phyloP scores from a whole-genome alignment of 768 basidiomycete genomes.

The Xanthoconium stramineum region DNA sequence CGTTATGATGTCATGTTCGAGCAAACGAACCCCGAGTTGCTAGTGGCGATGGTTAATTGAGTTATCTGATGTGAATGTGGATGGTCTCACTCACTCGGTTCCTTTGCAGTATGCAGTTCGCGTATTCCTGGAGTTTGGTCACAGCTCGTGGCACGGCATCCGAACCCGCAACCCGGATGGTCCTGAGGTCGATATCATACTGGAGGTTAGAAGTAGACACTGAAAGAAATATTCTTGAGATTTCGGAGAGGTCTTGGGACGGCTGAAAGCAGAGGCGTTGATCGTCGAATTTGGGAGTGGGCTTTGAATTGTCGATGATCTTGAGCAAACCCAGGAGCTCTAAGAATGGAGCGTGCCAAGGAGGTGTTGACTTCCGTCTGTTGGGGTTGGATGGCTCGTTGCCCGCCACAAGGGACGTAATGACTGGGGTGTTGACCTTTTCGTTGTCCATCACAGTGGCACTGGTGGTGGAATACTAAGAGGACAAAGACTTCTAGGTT shows the following conservation, averaged over 20 bases:
- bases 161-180: not conserved
- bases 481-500: not conserved
- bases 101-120: not conserved
- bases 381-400: not conserved
- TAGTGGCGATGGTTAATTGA: not conserved
- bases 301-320: not conserved
- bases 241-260: not conserved
- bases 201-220: not conserved
- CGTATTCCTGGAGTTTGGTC: not conserved
- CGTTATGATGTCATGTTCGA: not conserved
- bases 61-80: not conserved
- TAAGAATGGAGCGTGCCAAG: conserved; percentile 11
- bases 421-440: not conserved
- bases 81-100: not conserved
- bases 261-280: conserved; percentile 1
- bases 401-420: conserved; percentile 8
- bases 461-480: conserved; percentile 2
- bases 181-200: not conserved
- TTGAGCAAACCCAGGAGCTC: conserved; percentile 4
- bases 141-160: not conserved
- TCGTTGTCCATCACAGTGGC: conserved; percentile 8
- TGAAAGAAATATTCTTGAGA: not conserved
- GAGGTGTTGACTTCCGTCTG: not conserved
- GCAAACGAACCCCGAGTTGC: conserved; percentile 8
- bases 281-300: not conserved